phyloP scores from a whole-genome alignment of 352 stramenopile species.

The Pythium rishiriense region DNA sequence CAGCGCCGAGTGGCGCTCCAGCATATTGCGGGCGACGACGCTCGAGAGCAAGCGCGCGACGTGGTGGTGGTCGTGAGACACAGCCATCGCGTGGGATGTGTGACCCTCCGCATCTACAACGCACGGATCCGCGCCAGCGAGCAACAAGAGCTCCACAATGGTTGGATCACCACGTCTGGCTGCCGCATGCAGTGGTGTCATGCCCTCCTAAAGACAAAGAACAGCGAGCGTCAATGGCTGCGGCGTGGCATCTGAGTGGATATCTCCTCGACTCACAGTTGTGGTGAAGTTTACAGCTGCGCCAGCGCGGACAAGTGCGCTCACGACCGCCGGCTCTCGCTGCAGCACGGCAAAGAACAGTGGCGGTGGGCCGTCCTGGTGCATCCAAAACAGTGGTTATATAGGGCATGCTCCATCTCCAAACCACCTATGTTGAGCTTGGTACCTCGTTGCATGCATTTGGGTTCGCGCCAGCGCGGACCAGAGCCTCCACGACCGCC shows the following conservation, averaged over 20 bases:
- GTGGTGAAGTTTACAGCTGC: not conserved
- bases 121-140: not conserved
- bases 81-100: not conserved
- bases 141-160: not conserved
- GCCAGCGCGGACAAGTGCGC: not conserved
- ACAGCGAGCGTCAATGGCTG: not conserved
- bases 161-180: not conserved
- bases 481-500: not conserved
- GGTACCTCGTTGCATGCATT: not conserved
- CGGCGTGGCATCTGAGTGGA: not conserved
- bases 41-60: not conserved
- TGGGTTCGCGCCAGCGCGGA: not conserved
- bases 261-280: not conserved
- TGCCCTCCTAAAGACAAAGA: not conserved
- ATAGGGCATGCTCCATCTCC: not conserved
- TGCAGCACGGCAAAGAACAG: constrained; percentile 4
- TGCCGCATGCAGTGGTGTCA: not conserved
- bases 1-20: not conserved
- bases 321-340: not conserved
- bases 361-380: not conserved
- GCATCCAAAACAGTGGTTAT: not conserved
- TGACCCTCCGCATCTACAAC: not conserved
- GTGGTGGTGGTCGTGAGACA: not conserved
- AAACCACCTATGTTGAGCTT: not conserved
- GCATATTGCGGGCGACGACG: not conserved